Evolutionary conservation across 257 asterid species (phyloP).

Genomic region (Solanum infundibuliforme): DNA sequence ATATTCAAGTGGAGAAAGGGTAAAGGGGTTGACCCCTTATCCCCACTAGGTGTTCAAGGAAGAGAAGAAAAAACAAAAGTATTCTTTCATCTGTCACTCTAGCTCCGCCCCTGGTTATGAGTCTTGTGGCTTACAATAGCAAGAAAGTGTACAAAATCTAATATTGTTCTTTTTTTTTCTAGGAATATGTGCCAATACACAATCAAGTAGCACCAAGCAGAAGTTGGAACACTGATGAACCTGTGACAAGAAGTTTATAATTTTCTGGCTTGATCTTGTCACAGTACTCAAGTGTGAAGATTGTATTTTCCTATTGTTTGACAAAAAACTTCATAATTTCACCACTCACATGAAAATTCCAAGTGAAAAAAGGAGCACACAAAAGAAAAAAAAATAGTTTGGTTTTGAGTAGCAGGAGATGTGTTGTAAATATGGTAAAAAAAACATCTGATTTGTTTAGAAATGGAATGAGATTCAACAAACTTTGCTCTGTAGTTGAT

Average conservation of each 20-base stretch:
- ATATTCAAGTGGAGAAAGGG: neutral
- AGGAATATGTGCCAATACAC: constrained; percentile 35
- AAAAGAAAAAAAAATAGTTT: neutral
- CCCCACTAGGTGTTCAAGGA: neutral
- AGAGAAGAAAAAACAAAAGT: neutral
- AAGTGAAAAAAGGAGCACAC: neutral
- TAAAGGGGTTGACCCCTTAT: neutral
- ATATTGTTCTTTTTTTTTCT: neutral
- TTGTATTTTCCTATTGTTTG: neutral
- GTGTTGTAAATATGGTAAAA: neutral
- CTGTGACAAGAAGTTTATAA: constrained; percentile 16
- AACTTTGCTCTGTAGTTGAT: neutral
- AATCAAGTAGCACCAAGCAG: constrained; percentile 30
- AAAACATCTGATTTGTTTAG: neutral
- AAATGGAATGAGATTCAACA: neutral
- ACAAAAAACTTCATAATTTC: neutral
- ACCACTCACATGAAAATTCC: neutral
- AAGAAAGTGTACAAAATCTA: neutral
- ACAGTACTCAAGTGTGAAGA: neutral
- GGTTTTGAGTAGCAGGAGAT: neutral
- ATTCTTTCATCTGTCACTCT: neutral
- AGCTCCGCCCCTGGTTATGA: neutral
- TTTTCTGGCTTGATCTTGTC: neutral
- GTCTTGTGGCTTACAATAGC: neutral
- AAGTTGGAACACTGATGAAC: constrained; percentile 23